These are phyloP conservation scores for Nicotiana paniculata DNA, from an alignment of 257 asterid species.

Conservation along the genomic window DNA sequence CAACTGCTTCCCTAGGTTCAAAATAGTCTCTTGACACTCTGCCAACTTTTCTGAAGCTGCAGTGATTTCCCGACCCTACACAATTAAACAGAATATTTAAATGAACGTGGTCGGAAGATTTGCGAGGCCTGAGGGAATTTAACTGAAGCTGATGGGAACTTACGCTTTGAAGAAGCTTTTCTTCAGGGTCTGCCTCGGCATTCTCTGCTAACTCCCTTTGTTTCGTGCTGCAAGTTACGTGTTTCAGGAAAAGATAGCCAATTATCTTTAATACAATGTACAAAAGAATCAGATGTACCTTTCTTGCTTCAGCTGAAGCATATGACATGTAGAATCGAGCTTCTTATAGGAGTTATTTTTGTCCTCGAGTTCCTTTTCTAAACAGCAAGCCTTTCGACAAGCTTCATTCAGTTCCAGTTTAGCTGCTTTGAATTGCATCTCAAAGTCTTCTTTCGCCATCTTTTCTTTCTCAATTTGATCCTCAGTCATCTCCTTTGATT, in stretches of 20 bases:
- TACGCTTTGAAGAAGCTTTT: constrained; percentile 51
- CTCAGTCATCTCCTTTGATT: constrained; percentile 25
- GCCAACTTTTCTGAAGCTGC: constrained; percentile 85
- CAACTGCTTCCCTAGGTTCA: constrained; percentile 78
- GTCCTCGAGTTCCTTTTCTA: constrained; percentile 32
- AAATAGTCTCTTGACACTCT: constrained; percentile 85
- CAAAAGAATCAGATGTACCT: constrained; percentile 32
- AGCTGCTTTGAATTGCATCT: constrained; percentile 28
- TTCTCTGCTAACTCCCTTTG: constrained; percentile 26
- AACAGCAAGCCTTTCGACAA: constrained; percentile 23
- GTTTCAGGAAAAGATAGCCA: constrained; percentile 15
- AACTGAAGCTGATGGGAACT: constrained; percentile 18
- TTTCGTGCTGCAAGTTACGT: constrained; percentile 32
- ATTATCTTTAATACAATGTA: constrained; percentile 5
- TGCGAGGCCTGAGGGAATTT: not conserved
- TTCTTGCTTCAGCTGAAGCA: constrained; percentile 30
- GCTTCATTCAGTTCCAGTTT: constrained; percentile 35
- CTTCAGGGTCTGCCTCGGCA: constrained; percentile 20
- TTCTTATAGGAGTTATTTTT: constrained; percentile 18
- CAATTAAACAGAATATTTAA: constrained; percentile 1
- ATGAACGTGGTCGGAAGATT: not conserved
- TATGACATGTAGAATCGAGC: constrained; percentile 27
- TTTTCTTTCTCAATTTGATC: constrained; percentile 26
- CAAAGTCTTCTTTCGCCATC: constrained; percentile 35
- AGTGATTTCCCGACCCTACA: constrained; percentile 68